These are phyloP conservation scores for Juglanconis sp. DNA, from an alignment of 2,329 filamentous ascomycete genomes.

Conservation along the genomic window DNA sequence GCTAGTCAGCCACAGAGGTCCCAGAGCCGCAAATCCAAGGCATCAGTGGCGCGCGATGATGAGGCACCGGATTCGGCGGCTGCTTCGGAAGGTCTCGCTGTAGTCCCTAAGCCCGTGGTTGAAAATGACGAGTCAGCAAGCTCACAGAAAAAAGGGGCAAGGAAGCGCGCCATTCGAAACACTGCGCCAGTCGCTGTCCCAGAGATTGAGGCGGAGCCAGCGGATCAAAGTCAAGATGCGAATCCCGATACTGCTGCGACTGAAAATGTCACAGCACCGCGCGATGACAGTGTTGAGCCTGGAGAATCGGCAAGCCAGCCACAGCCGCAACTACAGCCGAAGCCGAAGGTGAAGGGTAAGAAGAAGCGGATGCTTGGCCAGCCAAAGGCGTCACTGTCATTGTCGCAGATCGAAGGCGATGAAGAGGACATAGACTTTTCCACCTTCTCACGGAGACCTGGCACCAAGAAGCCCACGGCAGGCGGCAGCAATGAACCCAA, in stretches of 20 bases:
- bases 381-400: constrained; percentile 7
- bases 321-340: neutral
- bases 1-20: too few relatives aligned
- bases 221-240: neutral
- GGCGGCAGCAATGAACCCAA: neutral
- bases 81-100: neutral
- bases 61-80: neutral
- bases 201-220: neutral
- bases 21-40: neutral
- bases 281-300: neutral
- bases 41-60: neutral
- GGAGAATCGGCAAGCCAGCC: neutral
- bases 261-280: neutral
- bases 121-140: neutral
- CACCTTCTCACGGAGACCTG: constrained; percentile 3
- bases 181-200: neutral
- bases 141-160: neutral
- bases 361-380: constrained; percentile 10
- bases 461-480: constrained; percentile 1
- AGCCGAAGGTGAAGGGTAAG: neutral
- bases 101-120: neutral
- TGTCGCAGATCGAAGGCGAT: constrained; percentile 13
- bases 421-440: constrained; percentile 5
- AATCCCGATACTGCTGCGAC: neutral
- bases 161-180: neutral